Evolutionary conservation across 768 basidiomycete species (phyloP).

Genomic region (Trametes gibbosa): DNA sequence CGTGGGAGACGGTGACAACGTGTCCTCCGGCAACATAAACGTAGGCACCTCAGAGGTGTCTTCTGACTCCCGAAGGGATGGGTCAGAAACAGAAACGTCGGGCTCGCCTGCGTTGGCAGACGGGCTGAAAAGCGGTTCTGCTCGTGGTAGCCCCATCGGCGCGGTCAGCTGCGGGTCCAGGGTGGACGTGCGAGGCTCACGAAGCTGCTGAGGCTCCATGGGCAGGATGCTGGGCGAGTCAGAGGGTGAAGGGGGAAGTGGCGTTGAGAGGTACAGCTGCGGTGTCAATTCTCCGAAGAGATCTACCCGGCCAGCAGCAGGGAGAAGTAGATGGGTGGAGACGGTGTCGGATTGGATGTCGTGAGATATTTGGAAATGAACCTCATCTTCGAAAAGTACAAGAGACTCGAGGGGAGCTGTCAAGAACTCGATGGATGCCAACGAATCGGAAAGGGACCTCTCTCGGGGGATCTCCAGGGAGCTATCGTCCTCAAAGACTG

Average conservation of each 20-base stretch:
- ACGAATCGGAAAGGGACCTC: not conserved
- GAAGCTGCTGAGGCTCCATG: not conserved
- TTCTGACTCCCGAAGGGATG: conserved; percentile 61
- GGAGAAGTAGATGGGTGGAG: too few relatives aligned
- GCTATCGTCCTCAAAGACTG: not conserved
- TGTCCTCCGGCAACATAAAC: conserved; percentile 39
- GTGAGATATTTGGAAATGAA: not conserved
- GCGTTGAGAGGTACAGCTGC: not conserved
- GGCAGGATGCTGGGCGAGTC: not conserved
- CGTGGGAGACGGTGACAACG: conserved; percentile 19
- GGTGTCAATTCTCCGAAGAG: not conserved
- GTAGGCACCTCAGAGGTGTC: conserved; percentile 34
- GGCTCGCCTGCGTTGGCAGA: conserved; percentile 38
- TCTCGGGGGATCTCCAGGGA: not conserved
- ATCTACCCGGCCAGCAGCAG: too few relatives aligned
- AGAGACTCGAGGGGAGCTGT: conserved; percentile 13
- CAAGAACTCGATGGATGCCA: conserved; percentile 4
- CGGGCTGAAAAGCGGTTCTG: conserved; percentile 5
- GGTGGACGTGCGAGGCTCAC: conserved; percentile 8
- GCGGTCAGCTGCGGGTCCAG: conserved; percentile 13
- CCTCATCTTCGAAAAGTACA: not conserved
- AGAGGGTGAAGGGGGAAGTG: conserved; percentile 6
- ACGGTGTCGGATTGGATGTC: not conserved
- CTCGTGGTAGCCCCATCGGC: conserved; percentile 2
- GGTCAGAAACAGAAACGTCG: conserved; percentile 55